phyloP scores from a whole-genome alignment of 2,329 filamentous ascomycete genomes.

The Reticulascus tulasneorum region DNA sequence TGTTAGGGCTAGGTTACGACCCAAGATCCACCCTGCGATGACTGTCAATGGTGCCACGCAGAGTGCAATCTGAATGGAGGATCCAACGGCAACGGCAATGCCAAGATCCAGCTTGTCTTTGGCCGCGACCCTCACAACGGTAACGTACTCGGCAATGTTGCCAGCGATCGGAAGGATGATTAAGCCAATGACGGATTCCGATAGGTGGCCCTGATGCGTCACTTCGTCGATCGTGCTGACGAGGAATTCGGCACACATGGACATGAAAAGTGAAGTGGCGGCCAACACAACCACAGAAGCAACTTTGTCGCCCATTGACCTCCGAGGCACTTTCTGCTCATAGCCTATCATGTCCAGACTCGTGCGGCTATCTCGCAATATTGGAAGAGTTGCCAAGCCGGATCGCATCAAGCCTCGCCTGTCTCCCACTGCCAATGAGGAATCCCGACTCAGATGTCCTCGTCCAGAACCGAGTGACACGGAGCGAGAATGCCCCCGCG shows the following conservation, averaged over 20 bases:
- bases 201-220: slow-evolving; percentile 43
- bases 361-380: slow-evolving; percentile 12
- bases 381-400: slow-evolving; percentile 14
- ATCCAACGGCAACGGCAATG: slow-evolving; percentile 57
- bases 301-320: slow-evolving; percentile 13
- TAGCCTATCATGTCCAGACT: fast-evolving
- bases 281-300: slow-evolving; percentile 49
- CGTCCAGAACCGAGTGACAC: slow-evolving; percentile 19
- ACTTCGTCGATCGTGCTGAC: slow-evolving; percentile 56
- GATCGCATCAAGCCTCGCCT: slow-evolving; percentile 12
- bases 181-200: slow-evolving; percentile 56
- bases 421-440: slow-evolving; percentile 13
- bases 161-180: slow-evolving; percentile 60
- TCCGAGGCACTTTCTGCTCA: not conserved
- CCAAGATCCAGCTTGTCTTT: slow-evolving; percentile 61
- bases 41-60: slow-evolving; percentile 59
- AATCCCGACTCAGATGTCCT: slow-evolving; percentile 16
- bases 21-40: slow-evolving; percentile 54
- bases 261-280: slow-evolving; percentile 51
- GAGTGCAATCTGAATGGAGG: slow-evolving; percentile 58
- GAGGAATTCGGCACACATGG: slow-evolving; percentile 58
- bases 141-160: slow-evolving; percentile 61
- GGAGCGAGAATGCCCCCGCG: slow-evolving; percentile 21
- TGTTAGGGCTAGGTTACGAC: slow-evolving; percentile 58
- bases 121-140: slow-evolving; percentile 54